Conservation (phyloP, 176 grass and related monocot genomes). For the Avena eriantha region DNA sequence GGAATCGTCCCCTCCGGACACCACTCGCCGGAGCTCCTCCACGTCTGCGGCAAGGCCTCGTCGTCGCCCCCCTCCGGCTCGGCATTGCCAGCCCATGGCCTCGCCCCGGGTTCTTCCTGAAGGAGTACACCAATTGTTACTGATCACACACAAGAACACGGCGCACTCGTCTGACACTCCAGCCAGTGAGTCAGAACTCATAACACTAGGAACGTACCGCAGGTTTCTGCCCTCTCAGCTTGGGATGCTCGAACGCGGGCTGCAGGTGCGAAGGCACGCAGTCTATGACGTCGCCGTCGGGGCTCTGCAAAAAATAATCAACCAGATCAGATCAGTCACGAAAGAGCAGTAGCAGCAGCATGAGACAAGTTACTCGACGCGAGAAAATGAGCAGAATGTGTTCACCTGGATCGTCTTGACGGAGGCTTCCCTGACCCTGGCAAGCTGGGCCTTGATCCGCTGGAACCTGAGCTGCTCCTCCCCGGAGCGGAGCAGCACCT, state of each 20-base stretch:
- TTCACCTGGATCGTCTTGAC: slow-evolving; percentile 66
- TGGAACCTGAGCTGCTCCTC: slow-evolving; percentile 44
- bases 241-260: slow-evolving; percentile 76
- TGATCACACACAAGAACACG: background rate
- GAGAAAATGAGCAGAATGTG: background rate
- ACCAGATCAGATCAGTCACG: background rate
- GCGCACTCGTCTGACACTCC: background rate
- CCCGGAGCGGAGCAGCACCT: background rate
- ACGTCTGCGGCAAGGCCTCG: slow-evolving; percentile 53
- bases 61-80: slow-evolving; percentile 22
- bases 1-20: slow-evolving; percentile 74
- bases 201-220: slow-evolving; percentile 38
- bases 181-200: background rate
- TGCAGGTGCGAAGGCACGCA: slow-evolving; percentile 81
- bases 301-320: slow-evolving; percentile 47
- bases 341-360: background rate
- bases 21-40: slow-evolving; percentile 59
- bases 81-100: slow-evolving; percentile 16
- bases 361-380: no score
- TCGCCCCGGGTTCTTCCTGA: slow-evolving; percentile 45
- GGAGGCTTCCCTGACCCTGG: slow-evolving; percentile 52
- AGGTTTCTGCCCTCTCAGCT: slow-evolving; percentile 66
- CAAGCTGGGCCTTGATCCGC: slow-evolving; percentile 51
- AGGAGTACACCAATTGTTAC: background rate
- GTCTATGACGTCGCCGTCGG: slow-evolving; percentile 84